phyloP scores from a whole-genome alignment of 768 basidiomycete species.

The Amanita subjunquillea region DNA sequence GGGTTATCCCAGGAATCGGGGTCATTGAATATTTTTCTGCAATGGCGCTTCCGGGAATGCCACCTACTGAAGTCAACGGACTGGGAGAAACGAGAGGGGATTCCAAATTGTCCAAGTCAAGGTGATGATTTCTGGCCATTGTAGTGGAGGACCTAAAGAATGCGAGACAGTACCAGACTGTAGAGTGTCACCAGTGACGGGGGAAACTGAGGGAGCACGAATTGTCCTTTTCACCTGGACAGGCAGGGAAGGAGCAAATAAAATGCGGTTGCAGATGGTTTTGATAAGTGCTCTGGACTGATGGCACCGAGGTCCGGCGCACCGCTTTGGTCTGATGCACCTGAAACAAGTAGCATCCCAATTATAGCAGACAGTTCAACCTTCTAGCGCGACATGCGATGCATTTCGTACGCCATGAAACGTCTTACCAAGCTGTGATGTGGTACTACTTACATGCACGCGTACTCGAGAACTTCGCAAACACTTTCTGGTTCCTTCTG shows the following conservation, averaged over 20 bases:
- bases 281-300: too few species aligned
- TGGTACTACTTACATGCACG: not conserved
- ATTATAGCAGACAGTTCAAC: too few species aligned
- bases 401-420: too few species aligned
- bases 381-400: too few species aligned
- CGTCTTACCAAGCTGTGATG: too few species aligned
- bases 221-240: not conserved
- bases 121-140: slow-evolving; percentile 13
- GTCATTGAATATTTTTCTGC: slow-evolving; percentile 34
- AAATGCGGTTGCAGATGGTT: too few species aligned
- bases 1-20: slow-evolving; percentile 29
- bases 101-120: slow-evolving; percentile 29
- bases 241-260: too few species aligned
- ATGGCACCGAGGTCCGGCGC: too few species aligned
- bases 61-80: slow-evolving; percentile 18
- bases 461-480: slow-evolving; percentile 35
- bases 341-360: too few species aligned
- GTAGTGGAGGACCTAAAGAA: not conserved
- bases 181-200: slow-evolving; percentile 5
- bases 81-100: slow-evolving; percentile 25
- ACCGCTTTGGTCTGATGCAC: too few species aligned
- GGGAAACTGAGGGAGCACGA: not conserved
- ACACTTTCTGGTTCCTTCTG: slow-evolving; percentile 48
- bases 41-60: slow-evolving; percentile 26
- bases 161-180: slow-evolving; percentile 6